Base-by-base conservation (phyloP, 73 alveolate species). In the Paramecium sexaurelia region DNA sequence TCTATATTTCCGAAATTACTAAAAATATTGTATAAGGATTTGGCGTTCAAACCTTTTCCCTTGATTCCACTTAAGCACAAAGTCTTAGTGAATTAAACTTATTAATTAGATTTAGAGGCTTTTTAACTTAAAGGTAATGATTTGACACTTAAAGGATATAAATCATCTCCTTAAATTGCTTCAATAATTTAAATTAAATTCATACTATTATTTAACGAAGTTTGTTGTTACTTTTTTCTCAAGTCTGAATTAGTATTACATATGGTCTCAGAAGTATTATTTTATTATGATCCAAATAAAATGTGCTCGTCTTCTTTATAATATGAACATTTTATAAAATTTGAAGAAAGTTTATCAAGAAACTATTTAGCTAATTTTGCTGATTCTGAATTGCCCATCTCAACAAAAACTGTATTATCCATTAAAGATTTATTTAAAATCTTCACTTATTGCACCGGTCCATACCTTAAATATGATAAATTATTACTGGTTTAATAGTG, bases 1-100 rank as follows among this genome's bases (percentile, higher is more conserved):
- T 73, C 87, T 2, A 73, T 73, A 73, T 73, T 73, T 39, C 87
- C 87, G 87, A 73, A 73, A 37, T 73, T 73, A 39, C 87, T 73
- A 39, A 73, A 73, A 10, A 73, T 73, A 73, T 73, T 73, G 17
- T 73, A 73, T n/a, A 73, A 36, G 32, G 32, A n/a, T 36, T 33
- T 27, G 7, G 87, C 87, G n/a, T 73, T 32, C 11, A 73, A 10
- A 11, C 26, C 43, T 11, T 61, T 39, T 36, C 67, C 87, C 29
- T 39, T 15, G 0, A 73, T 36, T 39, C 87, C 87, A 32, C 35
- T 33, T 10, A 73, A 2, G 7, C 55, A 32, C 5, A 73, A 22
- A 17, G 87, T 73, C 20, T 15, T 8, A 0, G 83, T 61, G 5
- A 45, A 45, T 24, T 61, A 32, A 26, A 61, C 11, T 26, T 22